These are phyloP conservation scores for Funneliformis mosseae DNA, from an alignment of 192 early-diverging fungal species.

Conservation along the genomic window DNA sequence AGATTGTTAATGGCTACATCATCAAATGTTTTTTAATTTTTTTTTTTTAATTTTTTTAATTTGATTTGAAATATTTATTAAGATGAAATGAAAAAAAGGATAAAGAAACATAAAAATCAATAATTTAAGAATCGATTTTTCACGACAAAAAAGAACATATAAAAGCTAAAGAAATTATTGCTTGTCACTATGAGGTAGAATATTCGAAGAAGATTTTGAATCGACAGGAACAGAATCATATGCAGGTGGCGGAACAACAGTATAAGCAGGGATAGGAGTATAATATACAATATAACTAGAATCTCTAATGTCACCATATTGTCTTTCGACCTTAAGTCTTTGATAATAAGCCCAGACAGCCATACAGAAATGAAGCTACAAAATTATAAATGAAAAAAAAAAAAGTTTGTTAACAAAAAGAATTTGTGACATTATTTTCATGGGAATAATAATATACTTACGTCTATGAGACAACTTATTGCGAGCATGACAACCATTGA, in stretches of 20 bases:
- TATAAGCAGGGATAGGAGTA: slow-evolving; percentile 27
- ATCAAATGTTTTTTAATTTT: too few relatives aligned
- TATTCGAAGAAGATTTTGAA: neutral
- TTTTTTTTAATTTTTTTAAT: too few relatives aligned
- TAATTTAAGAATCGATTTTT: too few relatives aligned
- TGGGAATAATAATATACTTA: neutral
- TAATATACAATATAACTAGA: slow-evolving; percentile 21
- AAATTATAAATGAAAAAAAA: neutral
- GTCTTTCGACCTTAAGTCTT: slow-evolving; percentile 11
- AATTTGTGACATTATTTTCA: neutral
- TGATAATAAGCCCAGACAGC: slow-evolving; percentile 36
- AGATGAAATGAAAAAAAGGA: too few relatives aligned
- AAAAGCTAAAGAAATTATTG: neutral
- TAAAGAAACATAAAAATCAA: too few relatives aligned
- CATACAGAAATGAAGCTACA: slow-evolving; percentile 33
- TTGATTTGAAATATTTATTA: too few relatives aligned
- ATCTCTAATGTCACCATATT: slow-evolving; percentile 3
- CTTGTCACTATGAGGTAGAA: neutral
- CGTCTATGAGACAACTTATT: slow-evolving; percentile 30
- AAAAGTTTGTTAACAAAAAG: neutral
- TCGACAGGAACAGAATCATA: slow-evolving; percentile 23
- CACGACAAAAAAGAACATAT: neutral
- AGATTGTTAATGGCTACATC: too few relatives aligned
- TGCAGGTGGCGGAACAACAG: slow-evolving; percentile 3
- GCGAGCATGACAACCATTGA: slow-evolving; percentile 22